Base-by-base conservation (phyloP, 768 basidiomycete genomes). In the Crassisporium funariophilum region DNA sequence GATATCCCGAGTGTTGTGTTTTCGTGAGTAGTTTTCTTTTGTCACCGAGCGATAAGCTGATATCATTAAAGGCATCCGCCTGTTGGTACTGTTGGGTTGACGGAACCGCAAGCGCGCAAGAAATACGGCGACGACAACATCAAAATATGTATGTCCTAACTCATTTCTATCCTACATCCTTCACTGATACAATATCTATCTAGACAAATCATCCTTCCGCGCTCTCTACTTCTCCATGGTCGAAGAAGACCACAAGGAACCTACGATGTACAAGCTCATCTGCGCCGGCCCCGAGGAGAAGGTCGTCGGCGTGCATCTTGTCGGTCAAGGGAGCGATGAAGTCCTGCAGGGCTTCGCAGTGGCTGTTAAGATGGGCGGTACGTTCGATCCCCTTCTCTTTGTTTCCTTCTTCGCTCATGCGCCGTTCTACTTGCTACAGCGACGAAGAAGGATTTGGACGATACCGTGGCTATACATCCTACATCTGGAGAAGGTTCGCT, bases 1-100 rank as follows among this genome's bases (percentile, higher is more conserved):
- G 82, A 98, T 63, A 94, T 99, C 49, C 87, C 97, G 3, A 91
- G 86, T 37, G 97, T 98, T 51, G 93, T 98, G 46, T 98, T 98
- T 73, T 91, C 95, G 92, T 95, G 54, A 62, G 92, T 79, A 2
- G 19, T 41, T 35, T n/a, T 7, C 4, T 46, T 40, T 20, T 5
- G 9, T 13, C 23, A 36, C 15, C 12, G 16, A 49, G 21, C 36
- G 4, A 10, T 39, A 33, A 25, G 21, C 34, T 34, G n/a, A n/a
- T 38, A 25, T 47, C 47, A 23, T 49, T 10, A 22, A 52, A 95
- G 92, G 6, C 95, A 98, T 66, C 97, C 95, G 0, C 84, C 95
- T 10, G 91, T 97, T 49, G 97, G 97, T 23, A 90, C 94, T 11
- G 91, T 98, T 24, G 97, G 97, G 41, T 74, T 98, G 54, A 97